Percentiles rank a stretch among this genome's conserved stretches.
phyloP scores from a whole-genome alignment of 2,329 filamentous ascomycete genomes.

The Pseudogymnoascus sp. region DNA sequence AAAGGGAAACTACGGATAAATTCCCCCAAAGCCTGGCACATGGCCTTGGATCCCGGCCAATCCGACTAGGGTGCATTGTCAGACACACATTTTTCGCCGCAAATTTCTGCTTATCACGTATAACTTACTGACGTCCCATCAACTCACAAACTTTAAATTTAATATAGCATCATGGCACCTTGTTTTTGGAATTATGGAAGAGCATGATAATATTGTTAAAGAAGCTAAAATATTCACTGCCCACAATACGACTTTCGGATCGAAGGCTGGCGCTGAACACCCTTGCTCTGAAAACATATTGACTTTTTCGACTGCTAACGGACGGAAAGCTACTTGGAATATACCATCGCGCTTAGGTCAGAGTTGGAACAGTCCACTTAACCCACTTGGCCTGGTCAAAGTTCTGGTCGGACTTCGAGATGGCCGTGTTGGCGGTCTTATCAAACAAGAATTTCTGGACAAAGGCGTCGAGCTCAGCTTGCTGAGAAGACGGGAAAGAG shows the following conservation, averaged over 20 bases:
- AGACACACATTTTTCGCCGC: background rate
- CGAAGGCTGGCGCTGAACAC: background rate
- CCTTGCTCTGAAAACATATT: background rate
- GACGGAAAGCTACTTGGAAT: background rate
- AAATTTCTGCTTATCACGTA: background rate
- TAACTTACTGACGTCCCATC: background rate
- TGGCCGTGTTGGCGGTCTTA: slow-evolving; percentile 18
- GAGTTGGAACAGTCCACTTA: slow-evolving; percentile 22
- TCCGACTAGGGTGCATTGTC: background rate
- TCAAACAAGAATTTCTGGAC: slow-evolving; percentile 39
- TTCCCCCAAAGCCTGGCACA: background rate
- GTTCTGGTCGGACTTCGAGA: slow-evolving; percentile 8
- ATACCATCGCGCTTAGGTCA: slow-evolving; percentile 12
- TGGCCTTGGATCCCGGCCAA: background rate
- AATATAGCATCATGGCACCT: background rate
- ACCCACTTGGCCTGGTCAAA: slow-evolving; percentile 25
- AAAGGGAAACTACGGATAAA: background rate
- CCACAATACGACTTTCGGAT: background rate
- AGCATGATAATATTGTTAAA: background rate
- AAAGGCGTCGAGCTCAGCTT: slow-evolving; percentile 38
- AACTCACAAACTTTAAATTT: background rate
- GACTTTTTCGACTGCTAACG: background rate
- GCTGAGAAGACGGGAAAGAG: slow-evolving; percentile 38
- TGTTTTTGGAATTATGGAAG: background rate
- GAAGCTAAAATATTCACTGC: slow-evolving; percentile 4